Conservation (phyloP, 164 flowering plant species). For the Stephania japonica region DNA sequence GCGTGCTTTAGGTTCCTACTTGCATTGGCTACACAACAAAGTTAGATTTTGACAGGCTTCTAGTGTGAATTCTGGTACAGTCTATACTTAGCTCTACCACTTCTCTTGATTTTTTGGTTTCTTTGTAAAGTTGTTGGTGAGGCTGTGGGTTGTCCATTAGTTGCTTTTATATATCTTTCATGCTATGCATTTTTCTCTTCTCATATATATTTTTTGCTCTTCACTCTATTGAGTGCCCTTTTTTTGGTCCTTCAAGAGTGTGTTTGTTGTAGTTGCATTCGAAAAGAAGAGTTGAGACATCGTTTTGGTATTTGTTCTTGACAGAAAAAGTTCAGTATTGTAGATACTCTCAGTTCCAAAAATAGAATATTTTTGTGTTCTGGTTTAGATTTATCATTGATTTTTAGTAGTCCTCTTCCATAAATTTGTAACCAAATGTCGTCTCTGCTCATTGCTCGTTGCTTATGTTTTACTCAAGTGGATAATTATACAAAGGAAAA, state of each 20-base stretch:
- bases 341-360: background rate
- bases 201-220: background rate
- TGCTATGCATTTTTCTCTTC: background rate
- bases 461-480: too few species aligned
- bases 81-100: conserved; percentile 4
- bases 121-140: conserved; percentile 1
- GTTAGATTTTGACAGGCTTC: conserved; percentile 1
- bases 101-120: background rate
- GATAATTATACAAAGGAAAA: too few species aligned
- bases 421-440: too few species aligned
- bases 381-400: too few species aligned
- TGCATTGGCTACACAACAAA: background rate
- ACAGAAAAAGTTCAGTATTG: background rate
- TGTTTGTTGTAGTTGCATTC: background rate
- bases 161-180: background rate
- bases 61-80: conserved; percentile 3
- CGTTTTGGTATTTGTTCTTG: background rate
- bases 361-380: background rate
- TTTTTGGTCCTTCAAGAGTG: too few species aligned
- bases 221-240: background rate
- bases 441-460: too few species aligned
- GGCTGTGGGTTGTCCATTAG: background rate
- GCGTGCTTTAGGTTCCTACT: background rate
- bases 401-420: too few species aligned
- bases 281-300: background rate